Conservation (phyloP, 805 yeast genomes). For the Lipomyces starkeyi region DNA sequence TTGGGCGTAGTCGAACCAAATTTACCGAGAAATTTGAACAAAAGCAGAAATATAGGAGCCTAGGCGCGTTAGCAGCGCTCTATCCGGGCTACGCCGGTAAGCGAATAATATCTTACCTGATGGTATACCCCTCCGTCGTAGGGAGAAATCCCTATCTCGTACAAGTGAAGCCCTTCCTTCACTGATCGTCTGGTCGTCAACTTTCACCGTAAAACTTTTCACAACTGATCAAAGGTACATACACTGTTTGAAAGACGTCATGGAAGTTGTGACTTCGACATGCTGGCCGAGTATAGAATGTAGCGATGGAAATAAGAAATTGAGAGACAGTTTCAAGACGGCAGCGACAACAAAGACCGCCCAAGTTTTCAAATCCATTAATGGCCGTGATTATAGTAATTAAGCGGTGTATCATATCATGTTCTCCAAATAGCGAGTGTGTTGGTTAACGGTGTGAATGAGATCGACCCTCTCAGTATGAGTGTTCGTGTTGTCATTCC, state of each 20-base stretch:
- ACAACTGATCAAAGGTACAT: conserved; percentile 49
- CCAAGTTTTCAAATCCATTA: conserved; percentile 7
- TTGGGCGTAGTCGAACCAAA: conserved; percentile 52
- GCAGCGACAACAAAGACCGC: conserved; percentile 19
- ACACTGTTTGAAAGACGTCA: conserved; percentile 64
- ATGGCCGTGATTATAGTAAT: neutral
- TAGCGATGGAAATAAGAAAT: conserved; percentile 23
- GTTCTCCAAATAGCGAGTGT: neutral
- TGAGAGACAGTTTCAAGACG: conserved; percentile 17
- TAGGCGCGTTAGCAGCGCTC: neutral
- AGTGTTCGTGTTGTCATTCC: too few species aligned
- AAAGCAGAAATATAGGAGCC: conserved; percentile 32
- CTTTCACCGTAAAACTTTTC: neutral
- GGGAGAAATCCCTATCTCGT: conserved; percentile 61
- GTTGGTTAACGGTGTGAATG: neutral
- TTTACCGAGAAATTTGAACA: conserved; percentile 70
- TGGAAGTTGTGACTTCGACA: conserved; percentile 73
- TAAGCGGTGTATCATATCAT: neutral
- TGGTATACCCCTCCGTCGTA: conserved; percentile 88
- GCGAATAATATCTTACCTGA: conserved; percentile 49
- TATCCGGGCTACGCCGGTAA: neutral
- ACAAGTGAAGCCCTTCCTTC: conserved; percentile 69
- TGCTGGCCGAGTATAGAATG: conserved; percentile 52
- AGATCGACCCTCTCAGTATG: neutral
- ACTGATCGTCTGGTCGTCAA: conserved; percentile 42